phyloP scores from a whole-genome alignment of 441 rosid species.

The Mallotus repandus region DNA sequence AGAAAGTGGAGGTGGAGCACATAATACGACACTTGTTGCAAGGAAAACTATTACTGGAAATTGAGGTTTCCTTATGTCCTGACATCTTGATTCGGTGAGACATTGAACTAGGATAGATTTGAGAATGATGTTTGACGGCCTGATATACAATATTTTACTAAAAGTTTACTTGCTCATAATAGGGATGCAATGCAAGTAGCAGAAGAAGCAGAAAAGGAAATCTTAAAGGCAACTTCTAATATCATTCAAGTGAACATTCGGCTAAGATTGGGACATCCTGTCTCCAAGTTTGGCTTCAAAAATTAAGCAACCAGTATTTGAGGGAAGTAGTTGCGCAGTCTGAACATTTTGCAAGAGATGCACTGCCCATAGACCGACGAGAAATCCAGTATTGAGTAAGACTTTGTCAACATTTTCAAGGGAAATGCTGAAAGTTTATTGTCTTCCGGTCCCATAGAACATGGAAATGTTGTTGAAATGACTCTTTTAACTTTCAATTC shows the following conservation, averaged over 20 bases:
- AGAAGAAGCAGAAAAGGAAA: slow-evolving; percentile 64
- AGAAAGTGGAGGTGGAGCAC: too few relatives aligned
- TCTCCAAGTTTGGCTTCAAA: slow-evolving; percentile 5
- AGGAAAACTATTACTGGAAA: not conserved
- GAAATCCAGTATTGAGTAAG: not conserved
- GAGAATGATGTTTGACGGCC: too few relatives aligned
- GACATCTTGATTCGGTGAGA: slow-evolving; percentile 50
- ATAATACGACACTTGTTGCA: too few relatives aligned
- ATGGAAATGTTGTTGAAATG: too few relatives aligned
- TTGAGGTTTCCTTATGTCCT: slow-evolving; percentile 67
- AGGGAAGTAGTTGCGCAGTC: too few relatives aligned
- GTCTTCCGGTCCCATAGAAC: too few relatives aligned
- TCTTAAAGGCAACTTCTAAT: slow-evolving; percentile 44
- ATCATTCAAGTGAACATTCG: slow-evolving; percentile 57
- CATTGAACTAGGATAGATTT: not conserved
- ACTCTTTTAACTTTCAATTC: too few relatives aligned
- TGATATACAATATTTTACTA: not conserved
- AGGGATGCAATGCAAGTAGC: slow-evolving; percentile 80
- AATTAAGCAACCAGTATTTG: too few relatives aligned
- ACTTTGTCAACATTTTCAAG: not conserved
- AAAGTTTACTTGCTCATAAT: slow-evolving; percentile 1
- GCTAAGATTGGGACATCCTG: slow-evolving; percentile 55
- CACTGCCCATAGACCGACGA: slow-evolving; percentile 25
- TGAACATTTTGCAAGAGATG: too few relatives aligned
- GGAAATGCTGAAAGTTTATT: too few relatives aligned